Conservation (phyloP, 805 yeast species). For the Yarrowia divulgata region DNA sequence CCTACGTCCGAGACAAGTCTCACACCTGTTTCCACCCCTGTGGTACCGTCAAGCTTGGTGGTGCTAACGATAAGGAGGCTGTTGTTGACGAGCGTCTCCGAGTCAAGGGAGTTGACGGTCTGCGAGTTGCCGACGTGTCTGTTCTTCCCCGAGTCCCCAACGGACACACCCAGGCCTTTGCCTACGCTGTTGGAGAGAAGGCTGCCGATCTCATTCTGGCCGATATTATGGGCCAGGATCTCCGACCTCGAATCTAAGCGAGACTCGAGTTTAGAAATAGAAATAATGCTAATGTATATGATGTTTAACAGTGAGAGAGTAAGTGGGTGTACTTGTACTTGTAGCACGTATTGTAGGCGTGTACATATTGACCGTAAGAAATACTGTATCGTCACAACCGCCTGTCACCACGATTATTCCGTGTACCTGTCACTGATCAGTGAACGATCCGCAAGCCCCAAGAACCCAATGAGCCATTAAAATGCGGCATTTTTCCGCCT, state of each 20-base stretch:
- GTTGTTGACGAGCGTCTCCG: slow-evolving; percentile 50
- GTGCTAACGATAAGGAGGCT: slow-evolving; percentile 41
- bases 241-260: slow-evolving; percentile 37
- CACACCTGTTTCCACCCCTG: slow-evolving; percentile 52
- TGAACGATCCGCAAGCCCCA: background rate
- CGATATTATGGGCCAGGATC: slow-evolving; percentile 31
- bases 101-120: slow-evolving; percentile 48
- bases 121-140: slow-evolving; percentile 51
- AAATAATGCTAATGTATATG: slow-evolving; percentile 20
- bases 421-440: background rate
- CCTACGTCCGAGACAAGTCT: slow-evolving; percentile 49
- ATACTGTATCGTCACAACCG: too few species aligned
- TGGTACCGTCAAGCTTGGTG: slow-evolving; percentile 48
- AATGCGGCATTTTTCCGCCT: background rate
- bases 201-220: slow-evolving; percentile 47
- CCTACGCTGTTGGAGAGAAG: slow-evolving; percentile 48
- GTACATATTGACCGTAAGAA: too few species aligned
- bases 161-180: slow-evolving; percentile 48
- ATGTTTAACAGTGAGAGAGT: background rate
- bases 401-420: too few species aligned
- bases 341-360: too few species aligned
- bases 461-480: background rate
- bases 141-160: slow-evolving; percentile 50
- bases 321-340: too few species aligned
- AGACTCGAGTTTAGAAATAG: slow-evolving; percentile 9